Conservation (phyloP, 306 rosid genomes). For the Vigna unguiculata region DNA sequence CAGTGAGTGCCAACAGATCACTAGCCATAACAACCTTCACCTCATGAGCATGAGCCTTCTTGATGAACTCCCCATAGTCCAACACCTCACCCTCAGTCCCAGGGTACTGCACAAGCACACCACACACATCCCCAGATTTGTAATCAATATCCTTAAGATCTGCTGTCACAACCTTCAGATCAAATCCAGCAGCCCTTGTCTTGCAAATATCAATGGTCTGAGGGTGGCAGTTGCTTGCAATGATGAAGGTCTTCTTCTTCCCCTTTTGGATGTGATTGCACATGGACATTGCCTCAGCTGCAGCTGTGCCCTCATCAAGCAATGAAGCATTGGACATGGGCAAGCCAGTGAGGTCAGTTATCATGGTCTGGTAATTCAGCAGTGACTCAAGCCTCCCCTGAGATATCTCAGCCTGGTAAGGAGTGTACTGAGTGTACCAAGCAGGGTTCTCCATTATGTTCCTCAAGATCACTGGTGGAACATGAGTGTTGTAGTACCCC, state of each 20-base stretch:
- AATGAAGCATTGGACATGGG: constrained; percentile 99
- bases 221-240: constrained; percentile 90
- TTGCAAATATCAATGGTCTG: constrained; percentile 88
- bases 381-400: constrained; percentile 95
- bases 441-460: constrained; percentile 98
- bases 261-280: constrained; percentile 86
- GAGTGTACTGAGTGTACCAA: constrained; percentile 99
- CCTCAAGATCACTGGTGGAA: constrained; percentile 95
- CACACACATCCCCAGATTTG: constrained; percentile 90
- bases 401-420: constrained; percentile 98
- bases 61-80: constrained; percentile 91
- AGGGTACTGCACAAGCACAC: constrained; percentile 98
- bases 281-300: constrained; percentile 99
- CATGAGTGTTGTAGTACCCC: constrained; percentile 94
- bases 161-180: constrained; percentile 67
- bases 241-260: constrained; percentile 90
- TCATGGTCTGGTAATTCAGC: constrained; percentile 84
- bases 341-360: constrained; percentile 91
- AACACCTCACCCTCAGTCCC: constrained; percentile 98
- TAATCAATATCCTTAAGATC: constrained; percentile 88
- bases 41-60: constrained; percentile 92
- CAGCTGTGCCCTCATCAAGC: constrained; percentile 99
- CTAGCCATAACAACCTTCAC: constrained; percentile 98
- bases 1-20: constrained; percentile 88
- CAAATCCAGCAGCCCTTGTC: constrained; percentile 95